phyloP scores from a whole-genome alignment of 768 basidiomycete species.

The Fomitopsis pulvina region DNA sequence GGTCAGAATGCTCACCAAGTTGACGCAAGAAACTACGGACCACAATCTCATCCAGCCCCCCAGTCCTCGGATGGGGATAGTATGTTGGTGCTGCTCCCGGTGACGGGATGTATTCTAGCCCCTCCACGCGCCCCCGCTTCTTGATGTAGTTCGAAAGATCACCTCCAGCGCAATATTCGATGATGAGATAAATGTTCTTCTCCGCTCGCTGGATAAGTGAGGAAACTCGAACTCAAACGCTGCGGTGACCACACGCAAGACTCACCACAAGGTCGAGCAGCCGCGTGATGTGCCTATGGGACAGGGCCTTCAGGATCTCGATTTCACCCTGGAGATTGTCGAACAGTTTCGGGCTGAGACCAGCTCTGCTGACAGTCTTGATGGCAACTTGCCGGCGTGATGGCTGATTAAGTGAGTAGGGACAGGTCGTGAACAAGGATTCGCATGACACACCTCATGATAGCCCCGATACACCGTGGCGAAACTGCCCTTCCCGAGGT shows the following conservation, averaged over 20 bases:
- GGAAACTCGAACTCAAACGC: background rate
- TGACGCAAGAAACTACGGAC: conserved; percentile 91
- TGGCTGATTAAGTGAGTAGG: conserved; percentile 40
- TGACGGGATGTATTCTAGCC: conserved; percentile 72
- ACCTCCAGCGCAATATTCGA: conserved; percentile 95
- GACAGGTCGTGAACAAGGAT: background rate
- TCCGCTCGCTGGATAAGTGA: conserved; percentile 50
- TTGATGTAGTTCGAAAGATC: conserved; percentile 97
- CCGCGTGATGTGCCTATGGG: conserved; percentile 89
- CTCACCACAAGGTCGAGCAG: conserved; percentile 88
- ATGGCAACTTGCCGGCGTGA: conserved; percentile 79
- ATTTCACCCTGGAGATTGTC: conserved; percentile 99
- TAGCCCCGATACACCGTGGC: conserved; percentile 95
- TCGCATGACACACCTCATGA: conserved; percentile 56
- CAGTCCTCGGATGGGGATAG: conserved; percentile 86
- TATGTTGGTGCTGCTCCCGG: conserved; percentile 69
- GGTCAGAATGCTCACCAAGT: conserved; percentile 46
- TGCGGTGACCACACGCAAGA: conserved; percentile 3
- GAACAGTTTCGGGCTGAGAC: conserved; percentile 84
- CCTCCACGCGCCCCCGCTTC: conserved; percentile 91
- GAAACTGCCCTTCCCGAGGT: conserved; percentile 89
- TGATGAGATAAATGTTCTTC: conserved; percentile 85
- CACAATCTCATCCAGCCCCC: conserved; percentile 86
- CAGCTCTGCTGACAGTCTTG: conserved; percentile 88
- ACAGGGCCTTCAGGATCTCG: conserved; percentile 89